phyloP scores from a whole-genome alignment of 371 early-diverging fungal species.

The Syncephalastrum racemosum region DNA sequence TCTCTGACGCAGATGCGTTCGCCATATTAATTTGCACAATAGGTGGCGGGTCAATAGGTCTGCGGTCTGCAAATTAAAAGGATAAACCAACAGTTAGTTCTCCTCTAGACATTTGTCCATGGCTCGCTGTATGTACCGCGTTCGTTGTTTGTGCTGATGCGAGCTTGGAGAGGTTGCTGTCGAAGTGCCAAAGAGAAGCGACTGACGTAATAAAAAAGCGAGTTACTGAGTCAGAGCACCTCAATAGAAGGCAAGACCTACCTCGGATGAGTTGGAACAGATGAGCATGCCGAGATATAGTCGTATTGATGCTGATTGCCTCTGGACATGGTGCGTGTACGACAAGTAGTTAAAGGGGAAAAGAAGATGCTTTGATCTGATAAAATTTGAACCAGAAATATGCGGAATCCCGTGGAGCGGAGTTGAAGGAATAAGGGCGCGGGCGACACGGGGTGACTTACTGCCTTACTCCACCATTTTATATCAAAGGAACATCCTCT shows the following conservation, averaged over 20 bases:
- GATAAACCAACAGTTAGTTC: not conserved
- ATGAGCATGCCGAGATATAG: constrained; percentile 14
- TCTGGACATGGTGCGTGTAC: too few species aligned
- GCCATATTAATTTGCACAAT: constrained; percentile 23
- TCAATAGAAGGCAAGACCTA: constrained; percentile 1
- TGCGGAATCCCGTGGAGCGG: too few species aligned
- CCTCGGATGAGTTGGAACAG: constrained; percentile 9
- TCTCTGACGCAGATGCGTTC: constrained; percentile 12
- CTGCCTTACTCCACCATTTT: too few species aligned
- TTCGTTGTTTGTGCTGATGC: constrained; percentile 25
- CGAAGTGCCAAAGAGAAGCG: constrained; percentile 11
- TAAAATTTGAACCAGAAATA: too few species aligned
- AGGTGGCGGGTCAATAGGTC: constrained; percentile 26
- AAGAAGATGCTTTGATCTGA: too few species aligned
- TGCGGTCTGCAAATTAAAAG: constrained; percentile 12
- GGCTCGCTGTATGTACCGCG: constrained; percentile 12
- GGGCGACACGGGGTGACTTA: too few species aligned
- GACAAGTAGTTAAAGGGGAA: too few species aligned
- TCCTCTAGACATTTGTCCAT: not conserved
- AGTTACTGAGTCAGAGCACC: not conserved
- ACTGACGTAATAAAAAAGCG: constrained; percentile 4
- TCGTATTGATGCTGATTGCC: constrained; percentile 11
- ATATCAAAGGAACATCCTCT: too few species aligned
- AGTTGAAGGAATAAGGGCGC: too few species aligned
- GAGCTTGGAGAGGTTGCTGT: constrained; percentile 24